These are phyloP conservation scores for Eutrema heterophyllum DNA, from an alignment of 345 rosid species.

Conservation along the genomic window DNA sequence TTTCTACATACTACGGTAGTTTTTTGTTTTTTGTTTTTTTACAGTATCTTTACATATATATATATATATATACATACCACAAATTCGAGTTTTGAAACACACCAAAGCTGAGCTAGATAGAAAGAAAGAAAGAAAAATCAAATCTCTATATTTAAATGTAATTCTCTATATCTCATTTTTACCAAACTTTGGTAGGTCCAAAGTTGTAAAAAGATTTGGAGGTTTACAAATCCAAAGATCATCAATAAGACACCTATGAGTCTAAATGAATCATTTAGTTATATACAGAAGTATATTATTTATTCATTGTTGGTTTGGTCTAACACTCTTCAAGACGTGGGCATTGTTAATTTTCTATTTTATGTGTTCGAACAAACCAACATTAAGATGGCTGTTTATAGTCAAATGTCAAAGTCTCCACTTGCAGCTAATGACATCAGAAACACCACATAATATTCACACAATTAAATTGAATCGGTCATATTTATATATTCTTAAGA, in stretches of 20 bases:
- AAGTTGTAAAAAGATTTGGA: neutral
- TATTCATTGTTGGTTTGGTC: conserved; percentile 14
- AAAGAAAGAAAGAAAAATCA: neutral
- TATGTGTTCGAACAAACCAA: conserved; percentile 7
- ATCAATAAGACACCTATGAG: conserved; percentile 5
- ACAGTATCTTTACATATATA: neutral
- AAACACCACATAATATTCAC: conserved; percentile 4
- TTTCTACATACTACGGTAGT: neutral
- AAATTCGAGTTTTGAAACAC: neutral
- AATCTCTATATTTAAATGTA: no score
- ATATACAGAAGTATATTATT: neutral
- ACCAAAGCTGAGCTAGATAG: neutral
- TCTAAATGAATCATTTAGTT: neutral
- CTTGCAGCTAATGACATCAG: conserved; percentile 27
- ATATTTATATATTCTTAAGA: neutral
- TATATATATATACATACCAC: neutral
- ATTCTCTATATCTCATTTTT: neutral
- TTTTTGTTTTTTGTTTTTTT: neutral
- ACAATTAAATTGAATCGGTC: conserved; percentile 2
- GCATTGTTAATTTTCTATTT: neutral
- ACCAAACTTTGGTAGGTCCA: neutral
- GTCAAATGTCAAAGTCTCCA: conserved; percentile 27
- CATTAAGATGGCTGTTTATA: conserved; percentile 19
- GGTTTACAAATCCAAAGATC: conserved; percentile 2
- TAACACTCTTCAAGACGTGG: conserved; percentile 31